These are phyloP conservation scores for Aureobasidium lini DNA, from an alignment of 2,329 filamentous ascomycete species.

Conservation along the genomic window DNA sequence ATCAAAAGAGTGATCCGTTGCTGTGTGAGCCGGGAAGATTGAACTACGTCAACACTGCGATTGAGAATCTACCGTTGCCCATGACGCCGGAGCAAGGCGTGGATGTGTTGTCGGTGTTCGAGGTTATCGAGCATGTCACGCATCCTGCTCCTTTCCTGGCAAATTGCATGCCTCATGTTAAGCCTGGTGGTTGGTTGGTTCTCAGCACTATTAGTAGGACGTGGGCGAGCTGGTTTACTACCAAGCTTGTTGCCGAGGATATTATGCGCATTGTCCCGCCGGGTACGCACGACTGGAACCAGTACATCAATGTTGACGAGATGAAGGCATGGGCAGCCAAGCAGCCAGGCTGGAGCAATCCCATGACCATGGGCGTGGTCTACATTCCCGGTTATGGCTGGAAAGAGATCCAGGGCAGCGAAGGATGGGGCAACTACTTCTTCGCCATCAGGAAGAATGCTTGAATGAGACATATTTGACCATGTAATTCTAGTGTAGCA, in stretches of 20 bases:
- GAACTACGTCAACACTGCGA: conserved; percentile 64
- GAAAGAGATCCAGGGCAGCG: conserved; percentile 73
- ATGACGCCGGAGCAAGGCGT: conserved; percentile 39
- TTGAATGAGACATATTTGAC: neutral
- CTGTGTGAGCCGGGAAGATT: conserved; percentile 52
- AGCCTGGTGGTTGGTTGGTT: conserved; percentile 87
- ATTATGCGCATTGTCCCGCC: conserved; percentile 77
- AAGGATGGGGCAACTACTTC: conserved; percentile 92
- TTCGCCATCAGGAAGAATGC: conserved; percentile 64
- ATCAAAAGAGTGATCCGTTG: conserved; percentile 66
- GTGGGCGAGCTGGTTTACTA: conserved; percentile 82
- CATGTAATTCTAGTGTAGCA: neutral
- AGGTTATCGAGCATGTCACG: conserved; percentile 90
- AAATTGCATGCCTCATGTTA: conserved; percentile 65
- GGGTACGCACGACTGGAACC: conserved; percentile 92
- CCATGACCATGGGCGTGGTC: conserved; percentile 71
- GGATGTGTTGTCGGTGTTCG: conserved; percentile 82
- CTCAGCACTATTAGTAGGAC: conserved; percentile 88
- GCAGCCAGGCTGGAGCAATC: conserved; percentile 47
- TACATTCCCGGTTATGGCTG: conserved; percentile 89
- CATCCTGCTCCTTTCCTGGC: conserved; percentile 67
- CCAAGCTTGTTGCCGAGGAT: conserved; percentile 87
- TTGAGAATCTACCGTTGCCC: conserved; percentile 57
- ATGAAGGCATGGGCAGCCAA: conserved; percentile 45
- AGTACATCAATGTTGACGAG: conserved; percentile 88